These are phyloP conservation scores for Globisporangium spiculum DNA, from an alignment of 352 stramenopile genomes.

Conservation along the genomic window DNA sequence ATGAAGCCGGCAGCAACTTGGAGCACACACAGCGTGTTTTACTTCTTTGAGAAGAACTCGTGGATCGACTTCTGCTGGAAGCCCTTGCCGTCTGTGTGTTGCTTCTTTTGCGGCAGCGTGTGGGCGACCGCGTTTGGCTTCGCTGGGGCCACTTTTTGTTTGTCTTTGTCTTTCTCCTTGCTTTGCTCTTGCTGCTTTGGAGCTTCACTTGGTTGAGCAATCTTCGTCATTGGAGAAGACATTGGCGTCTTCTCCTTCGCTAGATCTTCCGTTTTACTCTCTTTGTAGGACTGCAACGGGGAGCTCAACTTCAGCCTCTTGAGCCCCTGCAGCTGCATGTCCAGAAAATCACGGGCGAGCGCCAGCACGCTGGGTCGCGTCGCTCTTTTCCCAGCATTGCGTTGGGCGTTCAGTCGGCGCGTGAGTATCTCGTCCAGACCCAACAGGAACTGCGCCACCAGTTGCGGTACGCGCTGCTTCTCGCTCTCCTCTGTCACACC, in stretches of 20 bases:
- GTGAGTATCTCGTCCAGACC: constrained; percentile 5
- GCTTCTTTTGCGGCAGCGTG: background rate
- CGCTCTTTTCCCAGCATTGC: constrained; percentile 4
- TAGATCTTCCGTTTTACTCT: too few species aligned
- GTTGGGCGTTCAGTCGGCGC: background rate
- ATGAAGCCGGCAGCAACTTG: background rate
- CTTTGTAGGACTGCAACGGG: background rate
- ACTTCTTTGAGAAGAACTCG: constrained; percentile 13
- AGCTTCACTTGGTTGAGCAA: background rate
- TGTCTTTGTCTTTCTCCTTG: background rate
- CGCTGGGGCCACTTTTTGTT: background rate
- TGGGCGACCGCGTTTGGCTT: background rate
- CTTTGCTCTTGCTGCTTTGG: background rate
- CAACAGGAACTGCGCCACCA: constrained; percentile 16
- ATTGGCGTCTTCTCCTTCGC: background rate
- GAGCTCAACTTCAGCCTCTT: constrained; percentile 12
- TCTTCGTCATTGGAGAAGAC: background rate
- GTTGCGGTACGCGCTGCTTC: background rate
- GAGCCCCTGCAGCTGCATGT: constrained; percentile 13
- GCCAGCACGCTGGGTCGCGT: constrained; percentile 15
- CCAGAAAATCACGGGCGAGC: constrained; percentile 10
- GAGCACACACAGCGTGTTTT: background rate
- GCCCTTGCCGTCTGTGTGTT: background rate
- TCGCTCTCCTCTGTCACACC: constrained; percentile 4
- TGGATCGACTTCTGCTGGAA: constrained; percentile 15